Base-by-base conservation (phyloP, 2,329 filamentous ascomycete genomes). In the Fusarium begoniae region DNA sequence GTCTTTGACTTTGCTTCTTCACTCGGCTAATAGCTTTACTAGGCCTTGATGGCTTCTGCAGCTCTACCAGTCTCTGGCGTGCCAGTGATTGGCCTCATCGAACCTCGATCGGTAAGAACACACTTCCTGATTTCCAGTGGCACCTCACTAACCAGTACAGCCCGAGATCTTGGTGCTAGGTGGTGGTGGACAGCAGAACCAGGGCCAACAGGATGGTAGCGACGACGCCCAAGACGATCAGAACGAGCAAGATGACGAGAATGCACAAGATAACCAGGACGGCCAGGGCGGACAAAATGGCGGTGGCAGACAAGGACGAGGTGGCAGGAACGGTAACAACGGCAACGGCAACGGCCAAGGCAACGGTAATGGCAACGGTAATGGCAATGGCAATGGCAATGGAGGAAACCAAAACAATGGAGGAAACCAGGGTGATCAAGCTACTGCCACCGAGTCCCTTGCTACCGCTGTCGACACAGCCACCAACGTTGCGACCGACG, bases 41-140 rank as follows among this genome's bases (percentile, higher is more conserved):
- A 72, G 69, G 41, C 68, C 13, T 56, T 72, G 43, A 72, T 72
- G 64, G 69, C 64, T 53, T 45, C 40, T 56, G 69, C 63, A 11
- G 69, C 69, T 17, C 30, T 69, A 8, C 69, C 69, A 26, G 69
- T 26, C 5, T 48, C 53, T 6, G 54, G 53, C 4, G 64, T 56
- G 2, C 69, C 69, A 8, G 22, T 72, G 14, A 45, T 73, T 63
- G 69, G 69, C 18, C 58, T 51, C 6, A 57, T 72, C 1, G 69
- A 73, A 17, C 57, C 54, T 12, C 59, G 57, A 43, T 30, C 17
- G 4, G 69, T 69, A 37, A 54, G 69, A 30, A 2, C 8, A 18
- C 2, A 9, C 15, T 17, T 35, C 8, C 32, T 35, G 32, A 4
- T 35, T 35, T 17, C 32, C 32, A 35, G 32, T 38, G 17, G 1